Conservation (phyloP, 2,329 filamentous ascomycete species). For the Chalaropsis thielavioides region DNA sequence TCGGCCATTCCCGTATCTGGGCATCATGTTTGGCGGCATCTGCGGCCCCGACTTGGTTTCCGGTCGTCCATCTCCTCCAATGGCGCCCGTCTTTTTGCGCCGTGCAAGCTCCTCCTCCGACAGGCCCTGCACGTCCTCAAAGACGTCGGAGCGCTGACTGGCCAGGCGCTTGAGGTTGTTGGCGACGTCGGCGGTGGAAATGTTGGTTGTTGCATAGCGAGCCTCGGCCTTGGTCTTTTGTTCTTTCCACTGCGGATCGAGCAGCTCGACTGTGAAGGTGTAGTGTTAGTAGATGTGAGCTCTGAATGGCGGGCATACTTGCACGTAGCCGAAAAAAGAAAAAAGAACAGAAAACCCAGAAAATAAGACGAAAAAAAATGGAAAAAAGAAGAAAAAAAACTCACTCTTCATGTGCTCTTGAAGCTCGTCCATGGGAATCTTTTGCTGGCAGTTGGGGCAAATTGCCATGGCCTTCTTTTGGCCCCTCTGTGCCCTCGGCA, state of each 20-base stretch:
- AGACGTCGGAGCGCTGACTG: constrained; percentile 74
- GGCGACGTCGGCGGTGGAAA: constrained; percentile 74
- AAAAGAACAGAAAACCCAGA: not conserved
- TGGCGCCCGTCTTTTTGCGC: constrained; percentile 56
- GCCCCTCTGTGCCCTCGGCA: constrained; percentile 65
- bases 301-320: not conserved
- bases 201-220: constrained; percentile 70
- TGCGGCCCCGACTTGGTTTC: constrained; percentile 12
- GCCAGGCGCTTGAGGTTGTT: constrained; percentile 93
- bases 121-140: constrained; percentile 58
- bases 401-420: constrained; percentile 82
- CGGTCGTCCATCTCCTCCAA: constrained; percentile 13
- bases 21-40: constrained; percentile 11
- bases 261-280: constrained; percentile 54
- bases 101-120: constrained; percentile 60
- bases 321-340: not conserved
- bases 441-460: constrained; percentile 86
- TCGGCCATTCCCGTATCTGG: not conserved
- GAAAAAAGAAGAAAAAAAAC: constrained; percentile 21
- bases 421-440: constrained; percentile 74
- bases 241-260: constrained; percentile 92
- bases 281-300: constrained; percentile 25
- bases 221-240: constrained; percentile 81
- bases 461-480: constrained; percentile 56
- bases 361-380: no score